phyloP scores from a whole-genome alignment of 305 asterid species.

The Fraxinus latifolia region DNA sequence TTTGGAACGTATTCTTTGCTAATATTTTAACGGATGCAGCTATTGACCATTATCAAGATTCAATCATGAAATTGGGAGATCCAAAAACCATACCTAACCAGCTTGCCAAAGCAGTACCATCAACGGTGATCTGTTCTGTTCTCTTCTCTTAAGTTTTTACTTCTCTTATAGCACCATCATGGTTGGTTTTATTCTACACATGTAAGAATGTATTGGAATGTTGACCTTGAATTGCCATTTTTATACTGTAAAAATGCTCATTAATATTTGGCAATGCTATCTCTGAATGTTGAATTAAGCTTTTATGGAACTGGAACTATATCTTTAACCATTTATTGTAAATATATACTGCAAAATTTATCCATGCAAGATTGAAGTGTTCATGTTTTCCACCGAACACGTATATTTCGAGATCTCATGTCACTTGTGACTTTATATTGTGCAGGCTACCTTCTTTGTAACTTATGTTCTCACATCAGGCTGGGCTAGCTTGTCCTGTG shows the following conservation, averaged over 20 bases:
- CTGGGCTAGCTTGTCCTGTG: constrained; percentile 88
- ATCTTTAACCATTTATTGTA: not conserved
- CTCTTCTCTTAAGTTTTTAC: not conserved
- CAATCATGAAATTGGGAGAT: constrained; percentile 52
- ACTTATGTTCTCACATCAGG: constrained; percentile 89
- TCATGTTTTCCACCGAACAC: not conserved
- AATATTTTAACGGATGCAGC: constrained; percentile 80
- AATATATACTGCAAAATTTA: not conserved
- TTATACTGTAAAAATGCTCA: not conserved
- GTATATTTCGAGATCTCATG: not conserved
- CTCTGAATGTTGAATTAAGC: not conserved
- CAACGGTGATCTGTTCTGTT: constrained; percentile 46
- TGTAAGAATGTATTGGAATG: not conserved
- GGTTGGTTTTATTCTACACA: not conserved
- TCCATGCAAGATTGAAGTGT: not conserved
- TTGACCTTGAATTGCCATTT: not conserved
- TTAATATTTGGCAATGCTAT: not conserved
- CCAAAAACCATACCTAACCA: constrained; percentile 60
- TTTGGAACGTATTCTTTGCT: constrained; percentile 96
- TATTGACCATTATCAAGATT: constrained; percentile 55
- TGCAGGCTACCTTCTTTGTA: constrained; percentile 92
- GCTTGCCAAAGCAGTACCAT: constrained; percentile 82
- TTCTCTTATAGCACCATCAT: not conserved
- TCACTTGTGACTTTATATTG: constrained; percentile 9
- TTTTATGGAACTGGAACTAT: not conserved